These are phyloP conservation scores for Arthromyces matolae DNA, from an alignment of 768 basidiomycete species.

Conservation along the genomic window DNA sequence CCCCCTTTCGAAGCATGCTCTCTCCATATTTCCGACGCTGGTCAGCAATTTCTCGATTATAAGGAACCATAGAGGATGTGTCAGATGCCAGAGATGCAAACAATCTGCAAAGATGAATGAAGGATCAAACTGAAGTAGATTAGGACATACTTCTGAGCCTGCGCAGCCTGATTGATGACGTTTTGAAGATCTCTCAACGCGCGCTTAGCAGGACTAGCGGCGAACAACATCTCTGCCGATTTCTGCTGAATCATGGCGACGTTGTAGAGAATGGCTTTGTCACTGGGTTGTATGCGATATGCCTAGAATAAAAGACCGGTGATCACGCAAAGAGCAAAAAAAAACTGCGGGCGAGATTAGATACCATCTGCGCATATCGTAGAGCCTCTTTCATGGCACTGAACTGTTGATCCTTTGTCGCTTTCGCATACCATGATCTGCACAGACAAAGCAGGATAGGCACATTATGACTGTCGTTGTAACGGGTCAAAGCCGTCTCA, in stretches of 20 bases:
- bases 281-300: constrained; percentile 75
- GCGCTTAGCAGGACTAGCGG: constrained; percentile 69
- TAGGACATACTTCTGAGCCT: constrained; percentile 77
- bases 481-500: constrained; percentile 82
- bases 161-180: constrained; percentile 75
- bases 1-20: constrained; percentile 74
- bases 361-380: constrained; percentile 74
- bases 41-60: constrained; percentile 83
- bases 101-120: constrained; percentile 42
- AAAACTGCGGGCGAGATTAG: constrained; percentile 11
- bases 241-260: constrained; percentile 99
- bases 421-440: constrained; percentile 92
- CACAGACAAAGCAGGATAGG: constrained; percentile 81
- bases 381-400: constrained; percentile 80
- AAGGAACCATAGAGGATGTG: constrained; percentile 65
- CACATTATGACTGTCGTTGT: constrained; percentile 70
- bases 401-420: constrained; percentile 84
- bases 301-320: constrained; percentile 51
- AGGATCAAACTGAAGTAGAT: not conserved
- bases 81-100: constrained; percentile 84
- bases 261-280: constrained; percentile 91
- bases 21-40: constrained; percentile 89
- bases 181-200: constrained; percentile 74
- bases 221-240: constrained; percentile 84
- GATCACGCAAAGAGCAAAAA: constrained; percentile 3